phyloP scores from a whole-genome alignment of 1,139 yeast genomes.

The Wickerhamomyces sp. region DNA sequence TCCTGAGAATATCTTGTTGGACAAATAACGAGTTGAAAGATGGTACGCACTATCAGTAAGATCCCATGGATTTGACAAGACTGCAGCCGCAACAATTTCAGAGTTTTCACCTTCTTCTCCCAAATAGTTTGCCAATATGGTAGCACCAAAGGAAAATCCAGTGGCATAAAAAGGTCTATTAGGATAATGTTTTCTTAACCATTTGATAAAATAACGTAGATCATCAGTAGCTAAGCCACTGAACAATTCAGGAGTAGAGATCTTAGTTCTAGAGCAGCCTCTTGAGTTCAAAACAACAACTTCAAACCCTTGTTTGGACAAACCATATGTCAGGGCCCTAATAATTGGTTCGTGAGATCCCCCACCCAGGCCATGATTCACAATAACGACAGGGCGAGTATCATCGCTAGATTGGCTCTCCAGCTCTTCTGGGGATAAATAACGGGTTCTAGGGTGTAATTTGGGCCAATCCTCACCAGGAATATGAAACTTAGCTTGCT shows the following conservation, averaged over 20 bases:
- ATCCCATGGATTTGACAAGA: constrained; percentile 85
- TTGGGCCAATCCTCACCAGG: constrained; percentile 64
- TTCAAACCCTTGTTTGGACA: constrained; percentile 43
- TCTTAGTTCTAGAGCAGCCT: constrained; percentile 82
- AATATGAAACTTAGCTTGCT: constrained; percentile 48
- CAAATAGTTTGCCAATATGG: constrained; percentile 70
- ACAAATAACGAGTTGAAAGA: constrained; percentile 51
- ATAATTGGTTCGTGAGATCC: constrained; percentile 90
- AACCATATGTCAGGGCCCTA: constrained; percentile 48
- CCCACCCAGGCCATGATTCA: constrained; percentile 85
- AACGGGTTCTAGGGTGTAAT: constrained; percentile 75
- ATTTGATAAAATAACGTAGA: constrained; percentile 52
- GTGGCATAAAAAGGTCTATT: constrained; percentile 68
- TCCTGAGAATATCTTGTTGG: constrained; percentile 58
- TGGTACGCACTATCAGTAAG: constrained; percentile 52
- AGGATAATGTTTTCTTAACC: constrained; percentile 56
- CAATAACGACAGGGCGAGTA: constrained; percentile 59
- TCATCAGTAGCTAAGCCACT: constrained; percentile 75
- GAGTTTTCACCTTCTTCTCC: constrained; percentile 62
- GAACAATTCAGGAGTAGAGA: constrained; percentile 72
- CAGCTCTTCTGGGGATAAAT: constrained; percentile 51
- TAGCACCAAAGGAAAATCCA: constrained; percentile 90
- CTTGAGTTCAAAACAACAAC: constrained; percentile 74
- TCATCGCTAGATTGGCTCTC: constrained; percentile 31
- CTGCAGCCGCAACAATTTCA: constrained; percentile 58